These are phyloP conservation scores for Sordariomycetes sp. DNA, from an alignment of 2,329 filamentous ascomycete genomes.

Conservation along the genomic window DNA sequence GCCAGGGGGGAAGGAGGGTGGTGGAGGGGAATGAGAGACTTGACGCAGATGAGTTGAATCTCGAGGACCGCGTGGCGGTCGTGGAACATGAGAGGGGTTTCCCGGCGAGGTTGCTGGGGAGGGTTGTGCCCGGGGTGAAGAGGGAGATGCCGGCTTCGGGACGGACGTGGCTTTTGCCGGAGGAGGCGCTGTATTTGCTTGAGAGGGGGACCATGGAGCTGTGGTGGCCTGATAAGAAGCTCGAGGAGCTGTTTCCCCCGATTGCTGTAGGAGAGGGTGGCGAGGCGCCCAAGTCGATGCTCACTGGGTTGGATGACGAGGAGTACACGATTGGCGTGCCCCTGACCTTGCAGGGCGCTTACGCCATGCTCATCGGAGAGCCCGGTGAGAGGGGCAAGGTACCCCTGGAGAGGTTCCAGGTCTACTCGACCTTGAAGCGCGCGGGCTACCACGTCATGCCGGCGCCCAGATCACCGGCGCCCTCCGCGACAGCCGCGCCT, in stretches of 20 bases:
- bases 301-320: slow-evolving; percentile 13
- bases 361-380: slow-evolving; percentile 67
- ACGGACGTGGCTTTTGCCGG: slow-evolving; percentile 72
- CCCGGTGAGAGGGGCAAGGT: slow-evolving; percentile 48
- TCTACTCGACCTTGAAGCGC: slow-evolving; percentile 75
- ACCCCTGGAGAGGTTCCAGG: slow-evolving; percentile 68
- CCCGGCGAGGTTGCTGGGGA: slow-evolving; percentile 66
- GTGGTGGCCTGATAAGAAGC: slow-evolving; percentile 57
- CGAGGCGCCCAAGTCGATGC: slow-evolving; percentile 10
- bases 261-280: slow-evolving; percentile 10
- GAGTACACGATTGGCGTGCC: slow-evolving; percentile 57
- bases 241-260: slow-evolving; percentile 32
- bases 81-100: slow-evolving; percentile 60
- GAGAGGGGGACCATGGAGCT: slow-evolving; percentile 82
- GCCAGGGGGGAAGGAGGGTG: slow-evolving; percentile 9
- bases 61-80: slow-evolving; percentile 43
- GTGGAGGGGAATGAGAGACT: slow-evolving; percentile 7
- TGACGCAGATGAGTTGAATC: slow-evolving; percentile 15
- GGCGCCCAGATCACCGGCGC: slow-evolving; percentile 22
- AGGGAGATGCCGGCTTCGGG: slow-evolving; percentile 38
- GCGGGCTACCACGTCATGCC: slow-evolving; percentile 71
- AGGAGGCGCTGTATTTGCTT: slow-evolving; percentile 81
- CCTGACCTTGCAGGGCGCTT: slow-evolving; percentile 82
- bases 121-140: slow-evolving; percentile 40
- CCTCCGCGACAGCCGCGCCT: not conserved